Conservation (phyloP, 352 stramenopile genomes). For the Phytophthora sp. region DNA sequence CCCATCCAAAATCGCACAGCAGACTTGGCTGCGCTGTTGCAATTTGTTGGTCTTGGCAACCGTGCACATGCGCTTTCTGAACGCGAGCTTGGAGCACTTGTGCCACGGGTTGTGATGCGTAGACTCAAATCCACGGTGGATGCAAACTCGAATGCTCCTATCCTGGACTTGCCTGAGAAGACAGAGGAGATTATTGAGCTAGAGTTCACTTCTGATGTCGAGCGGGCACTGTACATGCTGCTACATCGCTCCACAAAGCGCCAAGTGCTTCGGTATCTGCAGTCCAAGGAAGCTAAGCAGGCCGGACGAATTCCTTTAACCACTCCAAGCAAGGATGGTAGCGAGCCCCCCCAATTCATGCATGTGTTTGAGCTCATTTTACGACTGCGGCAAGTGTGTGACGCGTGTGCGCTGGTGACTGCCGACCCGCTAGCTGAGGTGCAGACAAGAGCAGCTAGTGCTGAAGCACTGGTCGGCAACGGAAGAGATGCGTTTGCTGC, state of each 20-base stretch:
- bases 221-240: constrained; percentile 78
- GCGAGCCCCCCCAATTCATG: constrained; percentile 65
- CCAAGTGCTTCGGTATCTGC: constrained; percentile 80
- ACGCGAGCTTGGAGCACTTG: constrained; percentile 68
- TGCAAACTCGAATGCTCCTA: constrained; percentile 49
- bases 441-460: constrained; percentile 25
- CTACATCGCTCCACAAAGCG: constrained; percentile 84
- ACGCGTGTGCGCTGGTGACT: constrained; percentile 70
- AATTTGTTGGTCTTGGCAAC: constrained; percentile 82
- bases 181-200: constrained; percentile 63
- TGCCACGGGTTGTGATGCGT: constrained; percentile 85
- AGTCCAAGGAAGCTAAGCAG: constrained; percentile 45
- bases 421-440: constrained; percentile 54
- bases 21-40: constrained; percentile 87
- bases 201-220: constrained; percentile 69
- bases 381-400: constrained; percentile 86
- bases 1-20: constrained; percentile 90
- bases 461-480: constrained; percentile 21
- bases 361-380: constrained; percentile 91
- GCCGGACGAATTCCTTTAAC: constrained; percentile 13
- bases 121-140: constrained; percentile 82
- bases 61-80: constrained; percentile 61
- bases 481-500: constrained; percentile 32
- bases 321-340: constrained; percentile 23
- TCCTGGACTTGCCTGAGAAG: constrained; percentile 66